A percentile compares a stretch with the other conserved stretches of the same genome.
Evolutionary conservation across 345 rosid genomes (phyloP).

Genomic region (Hibiscus syriacus): DNA sequence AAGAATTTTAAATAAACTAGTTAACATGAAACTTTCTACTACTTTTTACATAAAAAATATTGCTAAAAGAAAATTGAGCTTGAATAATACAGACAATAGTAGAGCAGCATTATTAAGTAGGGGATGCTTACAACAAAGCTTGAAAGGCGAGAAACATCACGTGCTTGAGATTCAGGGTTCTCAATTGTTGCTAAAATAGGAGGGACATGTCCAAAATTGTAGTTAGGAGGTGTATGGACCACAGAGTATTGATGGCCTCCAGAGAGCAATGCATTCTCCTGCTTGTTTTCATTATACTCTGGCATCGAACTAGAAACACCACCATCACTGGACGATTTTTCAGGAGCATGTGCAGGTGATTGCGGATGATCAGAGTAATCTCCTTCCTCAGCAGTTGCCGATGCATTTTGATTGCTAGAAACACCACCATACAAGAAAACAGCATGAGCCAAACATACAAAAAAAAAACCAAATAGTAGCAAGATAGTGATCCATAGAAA

Average conservation of each 20-base stretch:
- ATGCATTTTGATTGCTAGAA: conserved; percentile 39
- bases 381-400: conserved; percentile 43
- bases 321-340: conserved; percentile 40
- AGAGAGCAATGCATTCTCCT: conserved; percentile 5
- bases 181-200: conserved; percentile 57
- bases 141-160: conserved; percentile 65
- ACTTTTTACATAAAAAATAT: not conserved
- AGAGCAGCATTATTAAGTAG: conserved; percentile 3
- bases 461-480: not conserved
- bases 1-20: not conserved
- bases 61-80: not conserved
- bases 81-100: not conserved
- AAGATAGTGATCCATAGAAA: not conserved
- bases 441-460: not conserved
- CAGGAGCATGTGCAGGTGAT: conserved; percentile 40
- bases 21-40: not conserved
- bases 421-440: not conserved
- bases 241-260: conserved; percentile 15
- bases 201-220: conserved; percentile 52
- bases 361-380: conserved; percentile 38
- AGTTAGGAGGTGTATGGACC: conserved; percentile 53
- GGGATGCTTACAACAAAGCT: conserved; percentile 59
- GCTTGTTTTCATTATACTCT: conserved; percentile 56
- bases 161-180: conserved; percentile 69
- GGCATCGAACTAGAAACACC: conserved; percentile 35